Evolutionary conservation across 2,329 filamentous ascomycete species (phyloP).

Genomic region (Ilyonectria mors-panacis): DNA sequence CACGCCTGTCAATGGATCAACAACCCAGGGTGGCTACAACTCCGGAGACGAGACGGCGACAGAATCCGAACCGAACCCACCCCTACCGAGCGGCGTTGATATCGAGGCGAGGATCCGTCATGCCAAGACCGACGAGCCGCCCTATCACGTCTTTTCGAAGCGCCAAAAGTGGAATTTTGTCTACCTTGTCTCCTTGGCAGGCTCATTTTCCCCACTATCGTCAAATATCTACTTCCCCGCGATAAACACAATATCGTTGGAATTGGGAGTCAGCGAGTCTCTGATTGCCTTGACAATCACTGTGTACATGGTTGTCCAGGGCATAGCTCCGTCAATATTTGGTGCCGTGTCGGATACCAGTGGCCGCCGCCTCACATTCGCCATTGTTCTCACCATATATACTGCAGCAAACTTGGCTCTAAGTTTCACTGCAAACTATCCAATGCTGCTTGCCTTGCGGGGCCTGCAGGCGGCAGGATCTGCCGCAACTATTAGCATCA

Average conservation of each 20-base stretch:
- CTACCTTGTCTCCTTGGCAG: slow-evolving; percentile 37
- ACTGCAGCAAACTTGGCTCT: slow-evolving; percentile 31
- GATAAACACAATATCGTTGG: slow-evolving; percentile 40
- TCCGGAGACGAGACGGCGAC: not conserved
- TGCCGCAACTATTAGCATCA: slow-evolving; percentile 43
- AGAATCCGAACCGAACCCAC: not conserved
- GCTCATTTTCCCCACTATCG: slow-evolving; percentile 42
- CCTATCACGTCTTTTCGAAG: slow-evolving; percentile 22
- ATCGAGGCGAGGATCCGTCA: not conserved
- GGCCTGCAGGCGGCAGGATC: slow-evolving; percentile 42
- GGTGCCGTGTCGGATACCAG: slow-evolving; percentile 58
- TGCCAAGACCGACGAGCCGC: not conserved
- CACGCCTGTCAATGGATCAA: not conserved
- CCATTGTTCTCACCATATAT: slow-evolving; percentile 26
- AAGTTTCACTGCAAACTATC: slow-evolving; percentile 27
- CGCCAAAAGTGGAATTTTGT: slow-evolving; percentile 43
- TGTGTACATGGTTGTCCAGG: slow-evolving; percentile 61
- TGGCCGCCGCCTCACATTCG: slow-evolving; percentile 31
- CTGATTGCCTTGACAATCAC: slow-evolving; percentile 57
- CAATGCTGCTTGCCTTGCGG: slow-evolving; percentile 26
- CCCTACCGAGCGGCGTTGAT: not conserved
- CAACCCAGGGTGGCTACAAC: not conserved
- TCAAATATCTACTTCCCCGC: slow-evolving; percentile 49
- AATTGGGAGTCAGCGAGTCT: slow-evolving; percentile 41
- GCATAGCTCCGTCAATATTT: slow-evolving; percentile 58